These are phyloP conservation scores for Phanerochaete carnosa DNA, from an alignment of 768 basidiomycete genomes.

Conservation along the genomic window DNA sequence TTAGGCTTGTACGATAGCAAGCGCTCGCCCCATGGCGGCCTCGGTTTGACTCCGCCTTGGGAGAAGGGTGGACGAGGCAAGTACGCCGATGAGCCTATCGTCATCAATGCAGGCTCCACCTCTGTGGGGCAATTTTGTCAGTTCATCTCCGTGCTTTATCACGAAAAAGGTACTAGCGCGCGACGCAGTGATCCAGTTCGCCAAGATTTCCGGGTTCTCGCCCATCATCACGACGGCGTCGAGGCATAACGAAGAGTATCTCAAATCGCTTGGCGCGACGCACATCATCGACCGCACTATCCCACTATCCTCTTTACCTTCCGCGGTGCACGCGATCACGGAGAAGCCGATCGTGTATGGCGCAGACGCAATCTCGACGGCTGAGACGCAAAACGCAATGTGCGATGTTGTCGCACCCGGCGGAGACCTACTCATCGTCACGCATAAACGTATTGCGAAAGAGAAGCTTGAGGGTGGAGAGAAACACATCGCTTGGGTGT, in stretches of 20 bases:
- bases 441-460: conserved; percentile 4
- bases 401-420: conserved; percentile 34
- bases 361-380: conserved; percentile 31
- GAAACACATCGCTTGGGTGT: conserved; percentile 45
- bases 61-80: conserved; percentile 26
- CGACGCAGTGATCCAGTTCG: conserved; percentile 6
- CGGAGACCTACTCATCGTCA: conserved; percentile 31
- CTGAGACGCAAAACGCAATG: conserved; percentile 37
- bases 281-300: conserved; percentile 25
- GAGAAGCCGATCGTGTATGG: conserved; percentile 18
- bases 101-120: conserved; percentile 36
- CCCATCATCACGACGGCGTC: conserved; percentile 30
- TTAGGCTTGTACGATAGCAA: conserved; percentile 19
- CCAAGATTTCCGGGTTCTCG: conserved; percentile 12
- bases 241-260: conserved; percentile 17
- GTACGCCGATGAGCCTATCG: conserved; percentile 28
- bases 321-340: conserved; percentile 8
- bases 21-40: conserved; percentile 11
- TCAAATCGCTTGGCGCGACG: conserved; percentile 26
- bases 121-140: conserved; percentile 31
- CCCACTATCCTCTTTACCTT: not conserved
- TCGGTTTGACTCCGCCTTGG: conserved; percentile 31
- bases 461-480: conserved; percentile 30
- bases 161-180: not conserved
- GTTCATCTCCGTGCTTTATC: not conserved